Evolutionary conservation across 1,284 basidiomycete genomes (phyloP).

Genomic region (Pulveroboletus sp.): DNA sequence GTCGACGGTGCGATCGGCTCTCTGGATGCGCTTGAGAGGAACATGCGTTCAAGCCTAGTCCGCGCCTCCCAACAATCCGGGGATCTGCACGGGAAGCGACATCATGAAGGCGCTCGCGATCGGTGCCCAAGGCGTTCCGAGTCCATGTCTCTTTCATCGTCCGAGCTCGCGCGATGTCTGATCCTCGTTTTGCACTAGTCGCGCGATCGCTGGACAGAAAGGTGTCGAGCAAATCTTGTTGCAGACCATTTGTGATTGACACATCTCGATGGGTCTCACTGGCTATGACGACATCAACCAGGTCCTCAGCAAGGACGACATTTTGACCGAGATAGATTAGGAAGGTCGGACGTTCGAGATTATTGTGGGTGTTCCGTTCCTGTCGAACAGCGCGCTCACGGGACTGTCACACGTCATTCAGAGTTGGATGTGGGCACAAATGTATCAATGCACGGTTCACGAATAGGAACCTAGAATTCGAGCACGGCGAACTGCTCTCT

Average conservation of each 20-base stretch:
- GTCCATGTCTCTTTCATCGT: constrained; percentile 39
- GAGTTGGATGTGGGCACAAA: too few species aligned
- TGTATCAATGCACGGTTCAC: too few species aligned
- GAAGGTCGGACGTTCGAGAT: too few species aligned
- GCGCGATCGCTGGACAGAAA: constrained; percentile 56
- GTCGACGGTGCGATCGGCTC: constrained; percentile 80
- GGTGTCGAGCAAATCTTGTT: constrained; percentile 65
- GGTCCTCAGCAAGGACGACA: constrained; percentile 45
- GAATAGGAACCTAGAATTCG: too few species aligned
- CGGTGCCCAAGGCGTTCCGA: constrained; percentile 61
- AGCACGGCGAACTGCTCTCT: too few species aligned
- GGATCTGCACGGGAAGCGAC: constrained; percentile 73
- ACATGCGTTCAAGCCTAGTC: constrained; percentile 59
- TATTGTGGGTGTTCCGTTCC: too few species aligned
- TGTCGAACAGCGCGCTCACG: too few species aligned
- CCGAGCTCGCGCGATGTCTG: neutral
- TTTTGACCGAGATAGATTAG: constrained; percentile 19
- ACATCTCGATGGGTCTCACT: constrained; percentile 48
- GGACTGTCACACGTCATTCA: too few species aligned
- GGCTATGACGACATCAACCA: constrained; percentile 47
- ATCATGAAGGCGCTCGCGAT: constrained; percentile 74
- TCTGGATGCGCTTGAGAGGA: constrained; percentile 61
- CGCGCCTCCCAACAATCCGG: constrained; percentile 55
- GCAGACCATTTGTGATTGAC: constrained; percentile 59
- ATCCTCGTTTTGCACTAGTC: constrained; percentile 33